Evolutionary conservation across 2,329 filamentous ascomycete genomes (phyloP), one percentile per base, ranked within the genome.

Genomic region (Neofusicoccum cordaticola): DNA sequence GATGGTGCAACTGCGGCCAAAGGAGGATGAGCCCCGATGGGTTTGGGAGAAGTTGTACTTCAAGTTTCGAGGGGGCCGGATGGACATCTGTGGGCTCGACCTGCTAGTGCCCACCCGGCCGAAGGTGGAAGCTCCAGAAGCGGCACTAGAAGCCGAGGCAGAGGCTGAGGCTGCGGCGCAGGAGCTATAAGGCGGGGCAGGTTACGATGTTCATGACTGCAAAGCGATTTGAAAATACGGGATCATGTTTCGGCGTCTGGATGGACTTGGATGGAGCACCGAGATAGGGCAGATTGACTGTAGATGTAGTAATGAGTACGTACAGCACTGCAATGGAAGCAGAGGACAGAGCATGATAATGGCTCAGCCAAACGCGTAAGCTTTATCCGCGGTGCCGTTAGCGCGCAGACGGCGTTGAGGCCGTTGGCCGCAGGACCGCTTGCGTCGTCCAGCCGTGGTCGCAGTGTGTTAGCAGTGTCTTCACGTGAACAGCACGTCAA

Each of bases 51-150:
- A 73, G 61, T 70, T 84, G 65, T 84, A 84, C 67, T 80, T 81
- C 42, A 71, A 74, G 39, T 85, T 82, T 70, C 79, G 81, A 52
- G 78, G 82, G 67, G 77, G 76, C 68, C 75, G 83, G 63, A 82
- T 82, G 78, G 81, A 84, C 64, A 78, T 84, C 57, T 85, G 83
- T 70, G 82, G 82, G 57, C 72, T 85, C 66, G 82, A 84, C 68
- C 71, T 85, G 68, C 81, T 84, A 72, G 44, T 50, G 41, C 41
- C 61, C 35, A 53, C 31, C 39, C 35, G 37, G 61, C 51, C 41
- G 6, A 64, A 50, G 52, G 41, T 37, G 34, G 34, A 56, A 9
- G 27, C 41, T n/a, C 19, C n/a, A 42, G 15, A 37, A 8, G 22
- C 22, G 7, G 51, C 13, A 7, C 7, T 39, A 15, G 34, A n/a